Evolutionary conservation across 768 basidiomycete species (phyloP).

Genomic region (Boletus coccyginus): DNA sequence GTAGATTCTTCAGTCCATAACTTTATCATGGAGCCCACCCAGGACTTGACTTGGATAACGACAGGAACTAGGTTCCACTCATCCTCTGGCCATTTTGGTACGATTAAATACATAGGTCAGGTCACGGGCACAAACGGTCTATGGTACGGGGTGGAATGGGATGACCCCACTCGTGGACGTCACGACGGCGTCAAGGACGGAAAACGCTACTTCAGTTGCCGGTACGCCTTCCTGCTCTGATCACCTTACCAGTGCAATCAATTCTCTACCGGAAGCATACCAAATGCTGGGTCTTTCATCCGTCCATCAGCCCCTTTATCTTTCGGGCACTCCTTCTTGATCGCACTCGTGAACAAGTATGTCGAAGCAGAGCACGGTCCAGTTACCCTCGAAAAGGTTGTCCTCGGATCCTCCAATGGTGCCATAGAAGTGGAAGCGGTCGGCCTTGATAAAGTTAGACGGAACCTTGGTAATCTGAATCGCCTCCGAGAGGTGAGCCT

Average conservation of each 20-base stretch:
- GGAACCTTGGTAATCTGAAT: conserved; percentile 62
- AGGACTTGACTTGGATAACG: conserved; percentile 21
- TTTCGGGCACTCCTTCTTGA: conserved; percentile 69
- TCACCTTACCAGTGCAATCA: conserved; percentile 9
- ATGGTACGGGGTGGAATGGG: conserved; percentile 99
- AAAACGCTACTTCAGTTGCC: conserved; percentile 73
- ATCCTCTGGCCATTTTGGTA: conserved; percentile 53
- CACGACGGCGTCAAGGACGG: conserved; percentile 83
- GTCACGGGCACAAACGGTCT: conserved; percentile 60
- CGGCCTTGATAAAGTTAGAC: conserved; percentile 72
- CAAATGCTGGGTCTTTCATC: conserved; percentile 75
- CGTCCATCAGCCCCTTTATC: conserved; percentile 56
- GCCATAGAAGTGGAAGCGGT: conserved; percentile 87
- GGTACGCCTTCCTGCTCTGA: conserved; percentile 41
- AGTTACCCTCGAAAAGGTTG: conserved; percentile 54
- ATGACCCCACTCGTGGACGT: conserved; percentile 79
- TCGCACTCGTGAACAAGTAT: conserved; percentile 77
- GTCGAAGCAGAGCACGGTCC: conserved; percentile 58
- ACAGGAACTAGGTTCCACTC: conserved; percentile 55
- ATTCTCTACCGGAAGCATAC: conserved; percentile 41
- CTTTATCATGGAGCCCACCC: conserved; percentile 7
- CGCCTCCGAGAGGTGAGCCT: conserved; percentile 78
- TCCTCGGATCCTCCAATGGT: conserved; percentile 80
- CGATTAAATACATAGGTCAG: conserved; percentile 64
- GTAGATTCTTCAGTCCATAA: background rate